Base-by-base conservation (phyloP, 1,139 yeast species). In the Candida sp. region DNA sequence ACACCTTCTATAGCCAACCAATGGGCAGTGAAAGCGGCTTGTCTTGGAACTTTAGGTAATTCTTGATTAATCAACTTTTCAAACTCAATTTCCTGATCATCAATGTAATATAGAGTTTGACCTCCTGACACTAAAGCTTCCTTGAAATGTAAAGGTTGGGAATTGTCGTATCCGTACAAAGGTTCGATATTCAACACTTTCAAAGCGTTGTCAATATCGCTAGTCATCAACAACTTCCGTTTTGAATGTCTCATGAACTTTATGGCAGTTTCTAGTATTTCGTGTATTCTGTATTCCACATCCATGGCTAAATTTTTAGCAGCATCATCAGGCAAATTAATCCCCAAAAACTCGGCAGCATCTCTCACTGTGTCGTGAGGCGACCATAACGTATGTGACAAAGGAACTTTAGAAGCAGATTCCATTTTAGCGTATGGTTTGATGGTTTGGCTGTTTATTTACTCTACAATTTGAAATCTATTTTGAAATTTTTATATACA, bases 1-100 rank as follows among this genome's bases (percentile, higher is more conserved):
- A 95, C 97, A 43, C 99, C 99, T 66, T 95, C 99, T 46, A 95
- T 88, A 1, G 99, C 98, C 35, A 95, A 75, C 99, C 99, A 95
- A 63, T 95, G 99, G 2, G 98, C 97, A 0, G 98, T 89, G 61
- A 87, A 91, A 0, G 96, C 84, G 1, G 96, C 84, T 47, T 87
- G 84, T 47, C 98, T 77, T 3, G 99, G 99, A 3, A 95, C 96
- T 57, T 87, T 88, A 5, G 99, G 99, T 49, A 95, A 72, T 35
- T 97, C 97, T 61, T 87, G 95, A 61, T 93, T 91, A 54, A 95
- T 87, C 49, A 95, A 74, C 59, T 89, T 89, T 61, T 95, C 99
- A 62, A 93, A 88, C 58, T 95, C 99, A 36, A 93, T 83, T 60
- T 91, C 98, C 52, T 82, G 87, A 50, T 87, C 95, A 60, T 93